A percentile compares a stretch with the other conserved stretches of the same genome.
These are phyloP conservation scores for Eutrema japonicum DNA, from an alignment of 345 rosid genomes.

Conservation along the genomic window DNA sequence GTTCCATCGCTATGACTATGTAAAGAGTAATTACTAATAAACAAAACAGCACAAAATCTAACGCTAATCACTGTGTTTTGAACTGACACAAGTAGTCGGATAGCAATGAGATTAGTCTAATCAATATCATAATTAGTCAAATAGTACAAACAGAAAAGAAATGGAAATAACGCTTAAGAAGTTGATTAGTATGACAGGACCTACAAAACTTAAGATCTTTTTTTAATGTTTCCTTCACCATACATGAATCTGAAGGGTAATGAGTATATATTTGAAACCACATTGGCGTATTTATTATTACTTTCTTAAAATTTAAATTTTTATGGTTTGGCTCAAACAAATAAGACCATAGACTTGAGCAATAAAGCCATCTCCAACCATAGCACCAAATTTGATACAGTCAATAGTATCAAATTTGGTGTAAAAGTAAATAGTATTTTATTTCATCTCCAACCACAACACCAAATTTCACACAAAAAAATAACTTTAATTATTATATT, in stretches of 20 bases:
- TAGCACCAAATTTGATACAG: too few relatives aligned
- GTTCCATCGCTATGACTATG: slow-evolving; percentile 8
- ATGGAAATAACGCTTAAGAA: slow-evolving; percentile 19
- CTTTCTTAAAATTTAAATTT: background rate
- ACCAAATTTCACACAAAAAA: too few relatives aligned
- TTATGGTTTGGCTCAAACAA: slow-evolving; percentile 30
- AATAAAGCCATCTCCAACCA: too few relatives aligned
- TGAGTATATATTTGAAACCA: slow-evolving; percentile 41
- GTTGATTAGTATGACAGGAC: slow-evolving; percentile 35
- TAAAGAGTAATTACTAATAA: slow-evolving; percentile 15
- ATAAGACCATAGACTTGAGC: slow-evolving; percentile 22
- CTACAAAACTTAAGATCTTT: slow-evolving; percentile 38
- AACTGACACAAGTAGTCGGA: slow-evolving; percentile 34
- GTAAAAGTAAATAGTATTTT: too few relatives aligned
- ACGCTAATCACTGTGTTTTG: slow-evolving; percentile 37
- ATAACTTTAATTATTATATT: too few relatives aligned
- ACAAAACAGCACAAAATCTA: slow-evolving; percentile 41
- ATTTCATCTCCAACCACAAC: too few relatives aligned
- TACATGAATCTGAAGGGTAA: slow-evolving; percentile 43
- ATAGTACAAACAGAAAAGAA: slow-evolving; percentile 15
- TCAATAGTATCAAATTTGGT: too few relatives aligned
- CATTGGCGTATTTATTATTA: slow-evolving; percentile 6
- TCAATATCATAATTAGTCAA: slow-evolving; percentile 29
- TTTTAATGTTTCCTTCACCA: slow-evolving; percentile 38
- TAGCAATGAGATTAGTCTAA: slow-evolving; percentile 34